Percentiles rank a stretch among this genome's conserved stretches.
phyloP scores from a whole-genome alignment of 1,284 basidiomycete species.

The Chondrostereum purpureum region DNA sequence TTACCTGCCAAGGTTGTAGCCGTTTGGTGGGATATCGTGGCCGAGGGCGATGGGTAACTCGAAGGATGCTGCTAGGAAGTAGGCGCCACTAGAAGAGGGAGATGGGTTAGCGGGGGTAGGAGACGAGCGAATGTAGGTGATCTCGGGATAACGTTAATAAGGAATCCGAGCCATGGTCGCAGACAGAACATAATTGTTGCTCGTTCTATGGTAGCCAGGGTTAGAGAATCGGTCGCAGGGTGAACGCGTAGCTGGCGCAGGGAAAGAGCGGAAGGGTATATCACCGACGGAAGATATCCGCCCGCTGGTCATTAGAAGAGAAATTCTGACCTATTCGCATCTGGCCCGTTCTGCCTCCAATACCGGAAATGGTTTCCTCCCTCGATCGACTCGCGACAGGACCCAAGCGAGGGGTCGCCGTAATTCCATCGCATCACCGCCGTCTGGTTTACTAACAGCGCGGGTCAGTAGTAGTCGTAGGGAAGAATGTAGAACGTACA shows the following conservation, averaged over 20 bases:
- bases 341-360: conserved; percentile 73
- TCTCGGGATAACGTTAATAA: too few relatives aligned
- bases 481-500: conserved; percentile 32
- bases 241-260: too few relatives aligned
- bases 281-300: background rate
- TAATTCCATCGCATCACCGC: conserved; percentile 79
- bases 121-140: too few relatives aligned
- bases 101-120: too few relatives aligned
- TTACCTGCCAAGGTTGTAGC: conserved; percentile 41
- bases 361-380: conserved; percentile 92
- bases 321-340: conserved; percentile 44
- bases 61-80: too few relatives aligned
- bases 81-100: too few relatives aligned
- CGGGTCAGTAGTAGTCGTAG: background rate
- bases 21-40: conserved; percentile 40
- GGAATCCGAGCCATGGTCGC: too few relatives aligned
- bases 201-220: too few relatives aligned
- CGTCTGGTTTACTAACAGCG: conserved; percentile 60
- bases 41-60: background rate
- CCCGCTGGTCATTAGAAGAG: background rate
- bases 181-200: too few relatives aligned
- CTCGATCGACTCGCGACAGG: conserved; percentile 79
- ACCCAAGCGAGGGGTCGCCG: conserved; percentile 68
- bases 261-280: too few relatives aligned
- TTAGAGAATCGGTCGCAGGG: too few relatives aligned